Evolutionary conservation across 495 filamentous ascomycete genomes (phyloP), one percentile per base, ranked within the genome.

Genomic region (Xylaria scruposa): DNA sequence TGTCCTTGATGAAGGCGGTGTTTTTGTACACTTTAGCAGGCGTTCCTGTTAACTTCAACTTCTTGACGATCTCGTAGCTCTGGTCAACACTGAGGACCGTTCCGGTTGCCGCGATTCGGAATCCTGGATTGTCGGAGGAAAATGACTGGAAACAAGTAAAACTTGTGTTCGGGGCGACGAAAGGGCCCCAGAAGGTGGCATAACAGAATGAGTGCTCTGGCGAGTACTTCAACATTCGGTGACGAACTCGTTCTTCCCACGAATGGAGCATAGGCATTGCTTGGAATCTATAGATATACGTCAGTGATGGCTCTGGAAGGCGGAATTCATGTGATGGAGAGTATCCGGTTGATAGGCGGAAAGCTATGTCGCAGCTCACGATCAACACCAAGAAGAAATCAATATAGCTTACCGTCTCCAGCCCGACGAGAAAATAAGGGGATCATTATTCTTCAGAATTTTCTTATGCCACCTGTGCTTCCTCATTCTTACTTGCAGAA

Each of bases 1-100:
- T 99, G 80, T 98, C 94, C 79, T 94, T 95, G 85, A 99, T 96
- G 82, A 99, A 98, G 21, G 96, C 94, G 0, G 96, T 99, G 83
- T 99, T 99, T 79, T 97, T 97, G 88, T 97, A 99, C 81, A 99
- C 97, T 85, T 98, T 99, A 84, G 94, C 95, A 7, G 96, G 94
- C 36, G 89, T 75, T 73, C 94, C 94, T 19, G 93, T 97, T 36
- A 99, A 88, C 80, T 98, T 99, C 76, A 99, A 90, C 85, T 99
- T 99, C 87, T 99, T 99, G 77, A 98, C 97, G 74, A 99, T 98
- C 77, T 98, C 95, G 0, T 93, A 92, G 56, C 90, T 92, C 80
- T 97, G 93, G 78, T 99, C 96, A 13, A 99, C 97, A 75, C 90
- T 93, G 61, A 97, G 81, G 19, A 99, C 94, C 2, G 95, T 94